Conservation (phyloP, 2,329 filamentous ascomycete genomes). For the Trichoderma atrobrunneum region DNA sequence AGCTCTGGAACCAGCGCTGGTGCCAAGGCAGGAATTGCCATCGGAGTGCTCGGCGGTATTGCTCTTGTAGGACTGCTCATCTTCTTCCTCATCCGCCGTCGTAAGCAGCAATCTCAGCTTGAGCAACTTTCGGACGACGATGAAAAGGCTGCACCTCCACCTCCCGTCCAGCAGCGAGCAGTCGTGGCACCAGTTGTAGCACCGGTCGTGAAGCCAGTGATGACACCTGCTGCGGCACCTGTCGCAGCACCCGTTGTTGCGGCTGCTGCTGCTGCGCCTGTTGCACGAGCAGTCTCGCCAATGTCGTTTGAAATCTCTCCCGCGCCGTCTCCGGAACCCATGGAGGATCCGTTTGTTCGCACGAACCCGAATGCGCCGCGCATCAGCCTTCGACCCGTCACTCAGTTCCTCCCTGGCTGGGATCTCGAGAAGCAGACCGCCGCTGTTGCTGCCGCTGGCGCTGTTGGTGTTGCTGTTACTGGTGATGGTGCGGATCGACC, state of each 20-base stretch:
- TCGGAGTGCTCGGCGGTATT: constrained; percentile 73
- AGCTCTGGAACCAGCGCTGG: constrained; percentile 33
- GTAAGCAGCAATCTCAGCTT: constrained; percentile 62
- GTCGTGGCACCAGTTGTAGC: constrained; percentile 20
- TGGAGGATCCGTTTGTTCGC: constrained; percentile 15
- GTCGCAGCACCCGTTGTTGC: neutral
- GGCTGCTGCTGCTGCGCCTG: neutral
- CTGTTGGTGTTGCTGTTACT: constrained; percentile 22
- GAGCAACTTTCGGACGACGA: constrained; percentile 50
- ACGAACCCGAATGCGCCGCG: constrained; percentile 62
- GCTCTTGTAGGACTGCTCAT: constrained; percentile 64
- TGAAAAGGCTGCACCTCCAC: constrained; percentile 53
- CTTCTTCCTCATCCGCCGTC: constrained; percentile 67
- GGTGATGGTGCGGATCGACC: constrained; percentile 50
- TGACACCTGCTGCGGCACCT: neutral
- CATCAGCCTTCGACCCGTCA: constrained; percentile 79
- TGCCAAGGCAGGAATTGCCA: constrained; percentile 75
- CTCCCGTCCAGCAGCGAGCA: constrained; percentile 22
- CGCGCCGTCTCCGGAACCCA: constrained; percentile 25
- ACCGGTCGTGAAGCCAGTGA: neutral
- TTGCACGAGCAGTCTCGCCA: neutral
- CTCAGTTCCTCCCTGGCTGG: constrained; percentile 72
- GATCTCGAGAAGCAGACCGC: constrained; percentile 49
- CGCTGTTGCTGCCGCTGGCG: constrained; percentile 26
- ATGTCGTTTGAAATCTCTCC: neutral